phyloP scores from a whole-genome alignment of 225 moss, liverwort and hornwort species.

The Pseudoscleropodium purum region DNA sequence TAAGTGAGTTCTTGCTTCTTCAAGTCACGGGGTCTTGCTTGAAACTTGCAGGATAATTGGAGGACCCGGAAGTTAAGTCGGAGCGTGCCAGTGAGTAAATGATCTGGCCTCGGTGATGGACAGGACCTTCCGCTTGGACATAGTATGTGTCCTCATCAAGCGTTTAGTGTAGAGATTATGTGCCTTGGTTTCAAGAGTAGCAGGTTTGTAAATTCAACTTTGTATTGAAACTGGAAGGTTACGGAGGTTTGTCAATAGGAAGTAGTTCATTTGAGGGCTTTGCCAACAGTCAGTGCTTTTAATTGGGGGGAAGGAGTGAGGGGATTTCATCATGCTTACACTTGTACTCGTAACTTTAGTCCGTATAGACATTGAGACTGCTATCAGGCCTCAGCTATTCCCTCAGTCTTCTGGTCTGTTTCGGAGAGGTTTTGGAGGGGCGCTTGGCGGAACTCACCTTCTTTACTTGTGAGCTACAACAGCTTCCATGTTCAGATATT shows the following conservation, averaged over 20 bases:
- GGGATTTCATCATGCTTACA: constrained; percentile 5
- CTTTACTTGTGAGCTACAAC: constrained; percentile 8
- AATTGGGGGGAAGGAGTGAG: background rate
- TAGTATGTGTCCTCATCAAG: background rate
- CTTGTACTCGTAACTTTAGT: constrained; percentile 46
- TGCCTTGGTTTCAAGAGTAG: constrained; percentile 18
- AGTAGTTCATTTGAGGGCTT: constrained; percentile 15
- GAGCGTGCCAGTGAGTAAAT: constrained; percentile 24
- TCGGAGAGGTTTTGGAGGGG: background rate
- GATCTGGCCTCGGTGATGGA: constrained; percentile 3
- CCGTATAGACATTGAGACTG: constrained; percentile 19
- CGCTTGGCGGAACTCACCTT: background rate
- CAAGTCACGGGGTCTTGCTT: constrained; percentile 2
- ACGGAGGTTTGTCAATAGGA: constrained; percentile 20
- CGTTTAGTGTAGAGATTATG: constrained; percentile 25
- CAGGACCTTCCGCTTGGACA: background rate
- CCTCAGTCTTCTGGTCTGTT: background rate
- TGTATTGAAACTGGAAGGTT: constrained; percentile 44
- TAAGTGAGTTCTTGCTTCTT: background rate
- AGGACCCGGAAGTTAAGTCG: constrained; percentile 26
- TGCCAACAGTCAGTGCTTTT: constrained; percentile 5
- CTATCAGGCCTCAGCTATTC: constrained; percentile 6
- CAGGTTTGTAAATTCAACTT: constrained; percentile 46
- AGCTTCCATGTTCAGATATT: constrained; percentile 7
- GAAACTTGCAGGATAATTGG: constrained; percentile 43